Base-by-base conservation (phyloP, 2,329 filamentous ascomycete species). In the Cercospora zeina region DNA sequence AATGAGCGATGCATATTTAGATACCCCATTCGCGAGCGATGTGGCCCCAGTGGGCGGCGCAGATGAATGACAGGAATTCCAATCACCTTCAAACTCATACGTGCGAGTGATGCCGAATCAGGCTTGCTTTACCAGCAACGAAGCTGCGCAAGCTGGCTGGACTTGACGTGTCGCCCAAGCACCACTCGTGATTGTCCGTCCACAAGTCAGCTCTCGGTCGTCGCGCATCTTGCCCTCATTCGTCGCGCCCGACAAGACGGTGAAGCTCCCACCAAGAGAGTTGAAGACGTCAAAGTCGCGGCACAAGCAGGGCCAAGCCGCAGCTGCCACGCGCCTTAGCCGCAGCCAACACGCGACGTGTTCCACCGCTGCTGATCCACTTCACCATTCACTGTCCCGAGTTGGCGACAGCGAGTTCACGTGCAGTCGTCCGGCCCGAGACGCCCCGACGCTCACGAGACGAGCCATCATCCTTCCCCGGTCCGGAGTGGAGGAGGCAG, bases 11-110 rank as follows among this genome's bases (percentile, higher is more conserved):
- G 49, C 49, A 53, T 53, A 53, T 16, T 34, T 34, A 34, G 30
- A 53, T 53, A 53, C 27, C 49, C 49, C 49, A 33, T 16, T 33
- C 33, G 49, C 49, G 49, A 53, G 27, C 49, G 10, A 34, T 34
- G 4, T 13, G 27, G 8, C 8, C 16, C 16, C 27, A 5, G 5
- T 4, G n/a, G 30, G n/a, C 7, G 31, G 24, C 24, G 24, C n/a
- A 5, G 30, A 33, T 31, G 47, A 33, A 51, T 16, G 37, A 8
- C 13, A 45, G 19, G 6, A 27, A 27, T 27, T 27, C 6, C 3
- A 27, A 27, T 27, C 24, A 3, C 24, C 24, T 27, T 27, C 24
- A 6, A 27, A 27, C n/a, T n/a, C n/a, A n/a, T 27, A 6, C 24
- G 6, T 27, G 24, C 24, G 24, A 27, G 6, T 6, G 24, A 19